These are phyloP conservation scores for Moniliella sp. DNA, from an alignment of 1,284 basidiomycete genomes.

Conservation along the genomic window DNA sequence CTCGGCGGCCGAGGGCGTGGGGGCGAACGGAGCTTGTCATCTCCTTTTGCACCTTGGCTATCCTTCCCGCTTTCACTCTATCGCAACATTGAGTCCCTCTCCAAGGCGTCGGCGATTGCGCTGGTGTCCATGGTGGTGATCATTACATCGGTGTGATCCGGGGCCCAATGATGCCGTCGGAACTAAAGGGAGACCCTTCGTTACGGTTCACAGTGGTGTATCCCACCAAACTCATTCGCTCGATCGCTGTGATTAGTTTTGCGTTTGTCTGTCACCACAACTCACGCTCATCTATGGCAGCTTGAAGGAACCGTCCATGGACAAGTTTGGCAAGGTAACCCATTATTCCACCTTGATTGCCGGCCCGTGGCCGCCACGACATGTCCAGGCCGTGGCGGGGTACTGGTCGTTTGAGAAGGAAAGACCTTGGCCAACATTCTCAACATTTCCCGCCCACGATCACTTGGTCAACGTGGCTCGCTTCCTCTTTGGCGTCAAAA, in stretches of 20 bases:
- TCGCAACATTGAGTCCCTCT: conserved; percentile 87
- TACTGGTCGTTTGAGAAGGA: conserved; percentile 82
- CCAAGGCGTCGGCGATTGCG: conserved; percentile 62
- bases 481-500: conserved; percentile 86
- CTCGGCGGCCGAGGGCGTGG: conserved; percentile 46
- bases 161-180: conserved; percentile 56
- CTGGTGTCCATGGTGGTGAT: conserved; percentile 76
- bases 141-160: conserved; percentile 65
- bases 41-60: conserved; percentile 40
- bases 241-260: conserved; percentile 31
- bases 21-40: conserved; percentile 63
- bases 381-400: conserved; percentile 48
- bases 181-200: conserved; percentile 48
- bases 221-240: conserved; percentile 38
- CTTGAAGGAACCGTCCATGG: conserved; percentile 71
- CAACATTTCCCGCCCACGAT: conserved; percentile 39
- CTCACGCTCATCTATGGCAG: conserved; percentile 61
- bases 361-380: too few relatives aligned
- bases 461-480: conserved; percentile 50
- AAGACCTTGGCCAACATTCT: too few relatives aligned
- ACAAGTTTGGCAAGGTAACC: conserved; percentile 77
- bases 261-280: conserved; percentile 34
- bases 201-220: conserved; percentile 60
- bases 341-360: conserved; percentile 40
- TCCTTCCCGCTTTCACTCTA: conserved; percentile 82